Base-by-base conservation (phyloP, 495 filamentous ascomycete genomes). In the Symbiotaphrina buchneri region DNA sequence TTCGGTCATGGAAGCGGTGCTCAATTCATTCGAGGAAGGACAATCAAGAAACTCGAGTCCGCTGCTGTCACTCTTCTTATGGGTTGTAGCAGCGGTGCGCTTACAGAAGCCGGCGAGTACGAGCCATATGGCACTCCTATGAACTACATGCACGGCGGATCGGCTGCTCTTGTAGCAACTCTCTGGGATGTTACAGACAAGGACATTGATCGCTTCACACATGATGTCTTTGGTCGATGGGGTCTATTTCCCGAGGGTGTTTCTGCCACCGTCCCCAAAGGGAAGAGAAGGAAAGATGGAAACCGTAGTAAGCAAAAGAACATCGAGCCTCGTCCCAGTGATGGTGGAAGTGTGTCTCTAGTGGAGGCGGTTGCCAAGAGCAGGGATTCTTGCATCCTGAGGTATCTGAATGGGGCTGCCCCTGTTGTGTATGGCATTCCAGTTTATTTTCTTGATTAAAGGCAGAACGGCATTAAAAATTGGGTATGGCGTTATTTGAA, bases 101-200 rank as follows among this genome's bases (percentile, higher is more conserved):
- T 94, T 30, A 67, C 65, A 5, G 77, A 92, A 41, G 64, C 71
- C 0, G 87, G 85, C 16, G 71, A 87, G 37, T 91, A 90, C 42
- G 81, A 93, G 45, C 74, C 77, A 1, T 74, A 77, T 41, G 87
- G 87, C 0, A 81, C 79, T 21, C 74, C 79, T n/a, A 66, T 83
- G 49, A 78, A 79, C 37, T 95, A 94, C 51, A 66, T 95, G 50
- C 64, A 83, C 21, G 81, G 81, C 0, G 85, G 84, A 5, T 66
- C 35, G 21, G 72, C 78, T 2, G 81, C 84, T 6, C 59, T 94
- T 11, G 68, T 94, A 0, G 85, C 77, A 14, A 92, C 78, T 3
- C 57, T 97, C 21, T 97, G 87, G 87, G 87, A 97, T 49, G 87
- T 97, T 14, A 97, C 90, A 8, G 87, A 97, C 42, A 74, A 75